Evolutionary conservation across 768 basidiomycete species (phyloP).

Genomic region (Serendipita sp.): DNA sequence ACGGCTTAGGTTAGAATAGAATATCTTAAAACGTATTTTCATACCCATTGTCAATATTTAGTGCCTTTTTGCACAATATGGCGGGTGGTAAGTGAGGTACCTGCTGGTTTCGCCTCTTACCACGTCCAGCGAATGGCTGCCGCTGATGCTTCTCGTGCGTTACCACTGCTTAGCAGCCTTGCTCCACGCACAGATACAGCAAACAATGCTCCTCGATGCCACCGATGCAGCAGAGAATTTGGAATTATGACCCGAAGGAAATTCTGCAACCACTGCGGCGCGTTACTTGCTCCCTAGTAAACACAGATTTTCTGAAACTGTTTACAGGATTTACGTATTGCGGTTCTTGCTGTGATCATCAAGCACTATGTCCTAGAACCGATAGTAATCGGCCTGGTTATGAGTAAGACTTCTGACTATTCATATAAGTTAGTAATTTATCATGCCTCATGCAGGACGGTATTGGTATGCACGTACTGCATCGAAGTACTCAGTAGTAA

Average conservation of each 20-base stretch:
- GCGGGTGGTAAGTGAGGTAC: neutral
- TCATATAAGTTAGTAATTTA: neutral
- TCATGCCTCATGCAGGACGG: conserved; percentile 13
- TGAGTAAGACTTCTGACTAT: conserved; percentile 23
- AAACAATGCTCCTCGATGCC: conserved; percentile 19
- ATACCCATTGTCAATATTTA: neutral
- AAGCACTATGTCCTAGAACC: conserved; percentile 57
- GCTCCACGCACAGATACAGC: conserved; percentile 23
- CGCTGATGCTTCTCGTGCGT: conserved; percentile 22
- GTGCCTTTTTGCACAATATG: neutral
- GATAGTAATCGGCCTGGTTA: conserved; percentile 34
- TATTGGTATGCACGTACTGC: conserved; percentile 57
- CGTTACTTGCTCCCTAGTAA: conserved; percentile 14
- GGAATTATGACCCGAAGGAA: conserved; percentile 47
- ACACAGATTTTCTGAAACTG: conserved; percentile 6
- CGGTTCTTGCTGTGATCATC: conserved; percentile 55
- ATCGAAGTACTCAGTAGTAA: conserved; percentile 52
- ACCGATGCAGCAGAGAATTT: conserved; percentile 55
- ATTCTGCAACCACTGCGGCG: conserved; percentile 64
- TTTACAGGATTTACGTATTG: conserved; percentile 54
- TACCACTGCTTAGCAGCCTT: conserved; percentile 59
- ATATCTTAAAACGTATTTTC: neutral
- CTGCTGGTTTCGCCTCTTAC: neutral
- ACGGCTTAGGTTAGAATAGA: neutral
- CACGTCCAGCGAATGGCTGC: neutral